Evolutionary conservation across 352 stramenopile species (phyloP), one percentile per base, ranked within the genome.

Genomic region (Phytophthora vignae): DNA sequence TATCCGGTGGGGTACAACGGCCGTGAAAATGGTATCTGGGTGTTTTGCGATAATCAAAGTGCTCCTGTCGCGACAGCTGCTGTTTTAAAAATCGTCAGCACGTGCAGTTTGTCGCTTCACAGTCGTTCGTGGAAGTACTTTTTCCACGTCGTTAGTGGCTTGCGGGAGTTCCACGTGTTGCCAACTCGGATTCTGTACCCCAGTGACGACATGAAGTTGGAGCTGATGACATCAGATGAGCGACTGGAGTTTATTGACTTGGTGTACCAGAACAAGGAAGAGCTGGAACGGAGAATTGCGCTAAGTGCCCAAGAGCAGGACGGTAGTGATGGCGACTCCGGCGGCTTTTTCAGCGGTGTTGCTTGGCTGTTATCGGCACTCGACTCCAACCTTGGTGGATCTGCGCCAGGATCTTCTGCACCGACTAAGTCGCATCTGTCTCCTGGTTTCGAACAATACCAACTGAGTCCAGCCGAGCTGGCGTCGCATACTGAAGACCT

Each of bases 31-130:
- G 87, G 87, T 12, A 69, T 85, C 10, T 74, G 71, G 67, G 64
- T 87, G 58, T 95, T 90, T 55, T 91, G 85, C 46, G 75, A 77
- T 49, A 95, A 95, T 66, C 74, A 88, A 56, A 95, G 88, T 54
- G 84, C 85, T 5, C 78, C 83, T 0, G 67, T 93, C 15, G 88
- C 88, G 9, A 90, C 86, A 22, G 88, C 88, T 0, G 88, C 81
- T 2, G 85, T 92, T 56, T 67, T 95, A 2, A 92, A 92, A 55
- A 81, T 95, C 10, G 83, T 83, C 6, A 79, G 60, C n/a, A 87
- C 84, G 9, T 93, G 80, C 64, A 87, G 79, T 31, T 55, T 78
- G 25, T 87, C 79, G 3, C 75, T 95, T 0, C 71, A 74, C 15
- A 83, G 73, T 40, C 74, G 79, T 7, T 82, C 82, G 7, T 95